Evolutionary conservation across 768 basidiomycete species (phyloP).

Genomic region (Panaeolus cyanescens): DNA sequence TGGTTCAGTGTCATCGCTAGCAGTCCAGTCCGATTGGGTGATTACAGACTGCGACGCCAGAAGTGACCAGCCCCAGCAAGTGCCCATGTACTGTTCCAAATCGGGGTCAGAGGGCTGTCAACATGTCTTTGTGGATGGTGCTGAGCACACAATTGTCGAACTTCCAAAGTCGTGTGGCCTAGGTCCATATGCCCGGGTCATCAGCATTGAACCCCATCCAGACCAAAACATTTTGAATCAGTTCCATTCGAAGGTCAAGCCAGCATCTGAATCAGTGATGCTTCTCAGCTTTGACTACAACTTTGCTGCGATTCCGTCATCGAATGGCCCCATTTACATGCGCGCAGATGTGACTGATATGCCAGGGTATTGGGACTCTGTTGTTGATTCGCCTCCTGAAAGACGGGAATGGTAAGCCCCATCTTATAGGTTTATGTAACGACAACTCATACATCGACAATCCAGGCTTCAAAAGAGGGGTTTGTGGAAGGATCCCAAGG

Average conservation of each 20-base stretch:
- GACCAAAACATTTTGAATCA: conserved; percentile 17
- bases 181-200: conserved; percentile 26
- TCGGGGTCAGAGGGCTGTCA: conserved; percentile 15
- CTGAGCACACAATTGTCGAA: conserved; percentile 23
- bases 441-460: neutral
- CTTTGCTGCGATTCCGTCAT: conserved; percentile 15
- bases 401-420: conserved; percentile 6
- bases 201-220: conserved; percentile 15
- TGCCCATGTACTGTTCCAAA: conserved; percentile 21
- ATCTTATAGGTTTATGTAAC: neutral
- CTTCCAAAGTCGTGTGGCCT: conserved; percentile 24
- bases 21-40: conserved; percentile 22
- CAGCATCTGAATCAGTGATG: conserved; percentile 17
- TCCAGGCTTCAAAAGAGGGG: conserved; percentile 11
- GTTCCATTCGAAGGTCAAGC: conserved; percentile 14
- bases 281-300: conserved; percentile 18
- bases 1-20: conserved; percentile 21
- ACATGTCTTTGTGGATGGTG: conserved; percentile 24
- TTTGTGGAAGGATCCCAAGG: conserved; percentile 8
- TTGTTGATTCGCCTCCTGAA: neutral
- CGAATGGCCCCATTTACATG: conserved; percentile 13
- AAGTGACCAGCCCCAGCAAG: conserved; percentile 25
- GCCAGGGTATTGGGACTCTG: conserved; percentile 14
- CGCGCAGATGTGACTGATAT: conserved; percentile 13
- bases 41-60: conserved; percentile 17